Percentiles rank a stretch among this genome's conserved stretches.
Evolutionary conservation across 768 basidiomycete species (phyloP).

Genomic region (Rubroboletus satanas): DNA sequence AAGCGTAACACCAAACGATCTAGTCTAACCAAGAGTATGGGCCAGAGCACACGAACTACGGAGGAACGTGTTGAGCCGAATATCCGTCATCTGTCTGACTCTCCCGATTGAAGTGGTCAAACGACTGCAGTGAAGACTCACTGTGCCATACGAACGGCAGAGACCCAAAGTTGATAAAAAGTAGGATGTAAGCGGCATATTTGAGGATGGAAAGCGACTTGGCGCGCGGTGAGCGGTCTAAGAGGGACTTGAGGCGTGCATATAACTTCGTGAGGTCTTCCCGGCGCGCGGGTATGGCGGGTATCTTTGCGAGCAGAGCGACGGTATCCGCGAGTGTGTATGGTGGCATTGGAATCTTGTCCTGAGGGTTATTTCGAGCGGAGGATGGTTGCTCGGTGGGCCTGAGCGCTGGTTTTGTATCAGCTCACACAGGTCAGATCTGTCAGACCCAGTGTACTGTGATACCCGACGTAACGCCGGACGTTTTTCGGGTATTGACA

Average conservation of each 20-base stretch:
- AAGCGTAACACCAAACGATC: conserved; percentile 32
- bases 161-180: conserved; percentile 59
- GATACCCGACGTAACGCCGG: too few relatives aligned
- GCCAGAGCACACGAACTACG: conserved; percentile 53
- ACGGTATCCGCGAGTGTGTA: conserved; percentile 1
- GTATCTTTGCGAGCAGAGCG: conserved; percentile 15
- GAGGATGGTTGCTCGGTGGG: neutral
- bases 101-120: too few relatives aligned
- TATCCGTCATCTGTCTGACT: neutral
- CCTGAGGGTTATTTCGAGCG: neutral
- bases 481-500: too few relatives aligned
- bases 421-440: neutral
- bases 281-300: conserved; percentile 1
- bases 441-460: too few relatives aligned
- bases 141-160: conserved; percentile 68
- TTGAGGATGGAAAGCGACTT: conserved; percentile 16
- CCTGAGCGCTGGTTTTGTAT: neutral
- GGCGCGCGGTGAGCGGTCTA: conserved; percentile 1
- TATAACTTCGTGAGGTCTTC: neutral
- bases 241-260: conserved; percentile 1
- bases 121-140: conserved; percentile 34
- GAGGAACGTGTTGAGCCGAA: neutral
- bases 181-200: conserved; percentile 32
- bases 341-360: conserved; percentile 8
- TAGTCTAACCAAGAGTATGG: conserved; percentile 37